Base-by-base conservation (phyloP, 2,329 filamentous ascomycete genomes). In the Colletotrichum spinosum region DNA sequence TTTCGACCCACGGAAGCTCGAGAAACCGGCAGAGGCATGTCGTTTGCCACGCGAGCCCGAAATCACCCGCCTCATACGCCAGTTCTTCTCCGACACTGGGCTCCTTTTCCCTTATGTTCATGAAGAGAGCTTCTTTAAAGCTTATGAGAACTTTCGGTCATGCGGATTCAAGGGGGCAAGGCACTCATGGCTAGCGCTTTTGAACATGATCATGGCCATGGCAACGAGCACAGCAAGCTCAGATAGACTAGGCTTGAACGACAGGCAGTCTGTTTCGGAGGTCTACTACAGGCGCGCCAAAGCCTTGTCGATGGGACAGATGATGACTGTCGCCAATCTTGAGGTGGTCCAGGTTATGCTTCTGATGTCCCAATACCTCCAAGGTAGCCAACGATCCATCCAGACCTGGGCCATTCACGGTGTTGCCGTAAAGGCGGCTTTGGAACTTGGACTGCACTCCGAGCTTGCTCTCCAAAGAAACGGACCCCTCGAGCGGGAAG, bases 391-490 rank as follows among this genome's bases (percentile, higher is more conserved):
- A 42, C 80, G 80, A 17, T 85, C 84, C 0, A 76, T 85, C 2
- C 80, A 86, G 58, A 81, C 85, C 2, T 88, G 85, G 84, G 83
- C 78, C 0, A 77, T 83, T 0, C 85, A 87, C 66, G 84, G 85
- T 0, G 75, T 87, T 0, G 80, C 84, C 0, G 79, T 86, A 3
- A 83, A 80, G 63, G 80, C 81, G 0, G 84, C 84, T 0, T 74
- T 84, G 34, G 80, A 84, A 37, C 73, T 88, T 2, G 85, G 85
- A 0, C 71, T 87, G 0, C 84, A 87, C 63, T 84, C 80, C 0
- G 72, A 72, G 3, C 71, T 80, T 17, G 75, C 78, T 0, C 73
- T 75, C 0, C 70, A 69, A 7, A 65, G 72, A 0, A 80, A 82
- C 46, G 69, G 78, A 0, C 74, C 77, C 0, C 54, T 83, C 0